Evolutionary conservation across 495 filamentous ascomycete species (phyloP).

Genomic region (Chaetomium tenue): DNA sequence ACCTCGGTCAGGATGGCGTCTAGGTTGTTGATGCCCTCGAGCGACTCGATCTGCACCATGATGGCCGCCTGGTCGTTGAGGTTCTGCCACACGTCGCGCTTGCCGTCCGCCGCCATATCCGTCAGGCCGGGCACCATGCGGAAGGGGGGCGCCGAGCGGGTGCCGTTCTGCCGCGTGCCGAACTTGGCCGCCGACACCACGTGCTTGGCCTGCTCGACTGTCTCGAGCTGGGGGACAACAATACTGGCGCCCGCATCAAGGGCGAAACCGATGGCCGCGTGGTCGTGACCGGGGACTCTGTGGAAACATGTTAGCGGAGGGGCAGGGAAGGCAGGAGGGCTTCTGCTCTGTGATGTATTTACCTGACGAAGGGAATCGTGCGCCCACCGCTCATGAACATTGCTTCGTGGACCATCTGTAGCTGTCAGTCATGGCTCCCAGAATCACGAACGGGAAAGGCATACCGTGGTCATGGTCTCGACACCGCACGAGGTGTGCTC

Average conservation of each 20-base stretch:
- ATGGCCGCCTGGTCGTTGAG: conserved; percentile 47
- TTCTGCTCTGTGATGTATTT: neutral
- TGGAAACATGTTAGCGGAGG: neutral
- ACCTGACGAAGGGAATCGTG: conserved; percentile 43
- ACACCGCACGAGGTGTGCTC: conserved; percentile 45
- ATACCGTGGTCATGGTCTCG: conserved; percentile 48
- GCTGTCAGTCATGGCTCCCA: neutral
- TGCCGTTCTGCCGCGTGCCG: conserved; percentile 32
- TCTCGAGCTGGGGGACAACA: conserved; percentile 49
- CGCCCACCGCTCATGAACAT: conserved; percentile 43
- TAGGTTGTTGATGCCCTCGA: conserved; percentile 55
- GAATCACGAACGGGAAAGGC: neutral
- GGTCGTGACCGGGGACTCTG: conserved; percentile 47
- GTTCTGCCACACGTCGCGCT: conserved; percentile 37
- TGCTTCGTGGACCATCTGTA: conserved; percentile 43
- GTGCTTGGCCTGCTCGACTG: conserved; percentile 46
- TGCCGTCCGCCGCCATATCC: conserved; percentile 31
- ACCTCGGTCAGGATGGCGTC: conserved; percentile 49
- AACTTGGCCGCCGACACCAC: conserved; percentile 47
- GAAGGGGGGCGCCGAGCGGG: conserved; percentile 46
- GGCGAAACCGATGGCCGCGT: conserved; percentile 48
- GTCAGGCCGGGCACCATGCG: conserved; percentile 40
- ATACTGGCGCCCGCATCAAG: conserved; percentile 49
- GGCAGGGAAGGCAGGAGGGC: neutral
- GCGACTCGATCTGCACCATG: conserved; percentile 52